A percentile compares a stretch with the other conserved stretches of the same genome.
Evolutionary conservation across 768 basidiomycete genomes (phyloP).

Genomic region (Fibroporia radiculosa): DNA sequence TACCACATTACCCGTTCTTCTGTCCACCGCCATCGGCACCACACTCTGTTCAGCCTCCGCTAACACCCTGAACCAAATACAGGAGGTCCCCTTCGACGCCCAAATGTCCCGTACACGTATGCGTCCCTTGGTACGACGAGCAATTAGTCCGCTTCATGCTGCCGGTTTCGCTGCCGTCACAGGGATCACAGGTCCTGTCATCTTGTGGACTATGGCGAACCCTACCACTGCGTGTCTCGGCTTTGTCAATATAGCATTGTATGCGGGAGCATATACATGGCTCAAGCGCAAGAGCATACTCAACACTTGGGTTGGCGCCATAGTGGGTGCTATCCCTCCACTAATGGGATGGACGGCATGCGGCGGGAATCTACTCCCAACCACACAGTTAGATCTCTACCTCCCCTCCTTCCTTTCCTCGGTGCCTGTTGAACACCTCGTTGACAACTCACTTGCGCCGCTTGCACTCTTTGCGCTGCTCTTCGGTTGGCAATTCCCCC

Average conservation of each 20-base stretch:
- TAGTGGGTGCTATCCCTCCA: conserved; percentile 90
- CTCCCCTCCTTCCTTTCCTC: conserved; percentile 52
- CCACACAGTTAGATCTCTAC: conserved; percentile 39
- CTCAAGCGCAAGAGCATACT: conserved; percentile 74
- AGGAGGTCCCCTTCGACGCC: conserved; percentile 93
- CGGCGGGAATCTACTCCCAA: conserved; percentile 69
- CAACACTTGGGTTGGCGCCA: conserved; percentile 93
- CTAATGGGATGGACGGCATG: conserved; percentile 99
- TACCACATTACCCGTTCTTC: conserved; percentile 72
- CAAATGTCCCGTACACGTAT: conserved; percentile 91
- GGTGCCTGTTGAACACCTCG: conserved; percentile 18
- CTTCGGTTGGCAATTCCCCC: conserved; percentile 98
- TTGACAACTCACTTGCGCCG: conserved; percentile 76
- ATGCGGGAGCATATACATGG: conserved; percentile 89
- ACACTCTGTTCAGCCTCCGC: conserved; percentile 89
- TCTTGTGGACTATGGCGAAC: conserved; percentile 80
- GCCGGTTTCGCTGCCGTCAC: conserved; percentile 68
- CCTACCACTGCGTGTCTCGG: conserved; percentile 83
- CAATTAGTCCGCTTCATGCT: conserved; percentile 83
- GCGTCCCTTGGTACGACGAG: conserved; percentile 77
- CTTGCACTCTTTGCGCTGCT: conserved; percentile 76
- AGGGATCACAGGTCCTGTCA: conserved; percentile 67
- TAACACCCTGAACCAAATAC: conserved; percentile 90
- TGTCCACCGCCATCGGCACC: conserved; percentile 85
- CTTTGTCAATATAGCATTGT: conserved; percentile 76